A percentile compares a stretch with the other conserved stretches of the same genome.
These are phyloP conservation scores for Peribolospora baueri DNA, from an alignment of 768 basidiomycete species.

Conservation along the genomic window DNA sequence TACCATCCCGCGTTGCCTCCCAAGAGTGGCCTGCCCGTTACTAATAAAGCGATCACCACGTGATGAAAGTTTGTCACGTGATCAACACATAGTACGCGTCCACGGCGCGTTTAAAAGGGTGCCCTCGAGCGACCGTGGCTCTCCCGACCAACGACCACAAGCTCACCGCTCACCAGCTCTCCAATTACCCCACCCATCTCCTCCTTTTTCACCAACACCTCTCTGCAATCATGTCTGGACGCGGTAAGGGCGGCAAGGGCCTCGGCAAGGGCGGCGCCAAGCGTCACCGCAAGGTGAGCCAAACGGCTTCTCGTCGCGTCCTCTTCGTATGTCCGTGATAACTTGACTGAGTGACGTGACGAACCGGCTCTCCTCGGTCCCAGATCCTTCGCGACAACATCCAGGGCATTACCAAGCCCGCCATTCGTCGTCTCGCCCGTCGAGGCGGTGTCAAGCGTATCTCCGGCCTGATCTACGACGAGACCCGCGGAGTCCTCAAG, in stretches of 20 bases:
- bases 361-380: background rate
- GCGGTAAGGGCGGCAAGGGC: conserved; percentile 58
- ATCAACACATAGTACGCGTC: too few relatives aligned
- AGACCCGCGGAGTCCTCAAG: conserved; percentile 85
- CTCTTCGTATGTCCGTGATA: background rate
- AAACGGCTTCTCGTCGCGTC: conserved; percentile 27
- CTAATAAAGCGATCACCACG: too few relatives aligned
- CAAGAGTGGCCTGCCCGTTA: too few relatives aligned
- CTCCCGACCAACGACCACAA: too few relatives aligned
- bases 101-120: too few relatives aligned
- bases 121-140: too few relatives aligned
- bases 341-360: background rate
- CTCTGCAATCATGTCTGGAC: conserved; percentile 55
- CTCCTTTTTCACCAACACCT: conserved; percentile 8
- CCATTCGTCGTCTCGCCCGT: conserved; percentile 71
- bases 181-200: too few relatives aligned
- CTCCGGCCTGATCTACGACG: conserved; percentile 74
- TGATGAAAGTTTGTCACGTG: too few relatives aligned
- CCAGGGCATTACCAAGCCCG: conserved; percentile 64
- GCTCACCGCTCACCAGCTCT: too few relatives aligned
- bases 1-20: too few relatives aligned
- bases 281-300: conserved; percentile 70
- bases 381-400: conserved; percentile 19
- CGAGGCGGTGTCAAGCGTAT: conserved; percentile 97
- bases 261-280: conserved; percentile 93